Conservation (phyloP, 2,329 filamentous ascomycete species). For the Metarhizium album region DNA sequence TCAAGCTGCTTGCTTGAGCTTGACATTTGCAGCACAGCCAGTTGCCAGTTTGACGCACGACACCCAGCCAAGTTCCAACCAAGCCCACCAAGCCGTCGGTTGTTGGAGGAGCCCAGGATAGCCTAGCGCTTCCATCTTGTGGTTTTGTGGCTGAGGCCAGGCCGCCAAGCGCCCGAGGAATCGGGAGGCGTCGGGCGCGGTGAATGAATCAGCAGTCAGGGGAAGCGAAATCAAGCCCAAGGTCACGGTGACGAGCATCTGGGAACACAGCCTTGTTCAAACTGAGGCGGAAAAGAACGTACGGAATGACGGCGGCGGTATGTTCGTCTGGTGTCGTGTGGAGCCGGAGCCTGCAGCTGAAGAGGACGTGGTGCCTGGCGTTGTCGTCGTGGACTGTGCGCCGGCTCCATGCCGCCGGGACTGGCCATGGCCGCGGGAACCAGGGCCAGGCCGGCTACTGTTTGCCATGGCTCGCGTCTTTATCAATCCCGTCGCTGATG, state of each 20-base stretch:
- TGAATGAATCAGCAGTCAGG: not conserved
- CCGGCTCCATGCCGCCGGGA: not conserved
- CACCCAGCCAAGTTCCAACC: too few relatives aligned
- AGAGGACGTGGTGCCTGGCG: not conserved
- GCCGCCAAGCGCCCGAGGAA: not conserved
- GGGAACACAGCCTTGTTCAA: not conserved
- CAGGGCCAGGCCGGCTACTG: not conserved
- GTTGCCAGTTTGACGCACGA: too few relatives aligned
- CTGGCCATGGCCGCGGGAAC: not conserved
- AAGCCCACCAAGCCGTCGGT: not conserved
- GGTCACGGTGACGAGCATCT: not conserved
- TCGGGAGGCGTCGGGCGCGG: too few relatives aligned
- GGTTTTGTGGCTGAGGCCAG: not conserved
- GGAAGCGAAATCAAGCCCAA: not conserved
- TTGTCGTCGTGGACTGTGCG: not conserved
- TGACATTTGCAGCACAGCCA: not conserved
- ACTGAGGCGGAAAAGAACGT: conserved; percentile 10
- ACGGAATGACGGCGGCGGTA: conserved; percentile 42
- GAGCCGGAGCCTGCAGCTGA: conserved; percentile 4
- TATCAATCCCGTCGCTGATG: not conserved
- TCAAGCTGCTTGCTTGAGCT: too few relatives aligned
- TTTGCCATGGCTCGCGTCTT: not conserved
- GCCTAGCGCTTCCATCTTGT: not conserved
- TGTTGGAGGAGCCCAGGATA: not conserved
- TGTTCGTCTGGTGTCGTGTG: conserved; percentile 11